Evolutionary conservation across 2,329 filamentous ascomycete genomes (phyloP), one percentile per base, ranked within the genome.

Genomic region (Capronia americana): DNA sequence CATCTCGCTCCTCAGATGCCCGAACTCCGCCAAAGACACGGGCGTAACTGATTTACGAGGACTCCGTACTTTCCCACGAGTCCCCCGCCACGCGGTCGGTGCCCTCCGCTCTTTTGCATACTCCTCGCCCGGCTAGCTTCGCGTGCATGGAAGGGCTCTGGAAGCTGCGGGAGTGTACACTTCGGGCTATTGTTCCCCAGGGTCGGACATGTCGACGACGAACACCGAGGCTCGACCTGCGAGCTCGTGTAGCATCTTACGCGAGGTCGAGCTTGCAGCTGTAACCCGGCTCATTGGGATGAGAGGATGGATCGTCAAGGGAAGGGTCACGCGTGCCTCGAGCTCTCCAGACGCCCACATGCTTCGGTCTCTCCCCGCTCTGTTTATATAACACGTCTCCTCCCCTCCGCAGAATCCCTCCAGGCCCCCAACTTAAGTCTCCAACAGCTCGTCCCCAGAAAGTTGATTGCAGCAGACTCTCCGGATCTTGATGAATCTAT

Each of bases 351-450:
- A 26, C 30, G 53, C 46, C 57, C 64, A 66, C 64, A 69, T 69
- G 61, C 63, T 61, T 59, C 53, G 44, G 38, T 41, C 34, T 50
- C 55, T 51, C 64, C 60, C 67, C 64, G 62, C 62, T 28, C 26
- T 60, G 46, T 63, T 62, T 64, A 65, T 66, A 69, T 67, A 66
- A 56, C 57, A 56, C 34, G 11, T 8, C 26, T 32, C 48, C 34
- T 41, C 67, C 62, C 61, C 67, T 65, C 64, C 65, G 44, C 65
- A 66, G 59, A 30, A 53, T 57, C 56, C 20, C 56, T 67, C 67
- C 65, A 65, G 62, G 50, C 58, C 66, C 53, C 58, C 57, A 61
- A 50, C 50, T 53, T 30, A 11, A 17, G n/a, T 28, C 61, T 56
- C 38, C 51, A 61, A 44, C 20, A 46, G 46, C 38, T 44, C 38